phyloP scores from a whole-genome alignment of 352 stramenopile species.

The Phytophthora citricola region DNA sequence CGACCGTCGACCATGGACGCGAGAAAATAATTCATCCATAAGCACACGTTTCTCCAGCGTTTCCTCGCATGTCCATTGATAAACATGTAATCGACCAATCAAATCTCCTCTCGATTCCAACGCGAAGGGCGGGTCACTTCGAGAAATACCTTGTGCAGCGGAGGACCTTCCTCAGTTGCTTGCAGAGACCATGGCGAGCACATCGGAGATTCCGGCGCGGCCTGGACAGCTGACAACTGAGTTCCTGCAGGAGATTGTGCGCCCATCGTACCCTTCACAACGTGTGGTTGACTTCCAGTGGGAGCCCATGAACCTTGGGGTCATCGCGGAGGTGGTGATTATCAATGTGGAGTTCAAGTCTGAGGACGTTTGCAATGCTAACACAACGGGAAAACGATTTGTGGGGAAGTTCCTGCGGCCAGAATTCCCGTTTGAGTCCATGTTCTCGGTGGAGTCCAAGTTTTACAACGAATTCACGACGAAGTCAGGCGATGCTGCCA shows the following conservation, averaged over 20 bases:
- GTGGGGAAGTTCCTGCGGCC: constrained; percentile 82
- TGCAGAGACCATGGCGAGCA: constrained; percentile 19
- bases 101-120: constrained; percentile 10
- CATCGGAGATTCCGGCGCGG: constrained; percentile 32
- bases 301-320: constrained; percentile 73
- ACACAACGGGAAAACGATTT: constrained; percentile 37
- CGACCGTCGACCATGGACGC: too few species aligned
- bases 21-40: too few species aligned
- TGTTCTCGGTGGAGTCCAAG: constrained; percentile 81
- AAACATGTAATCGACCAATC: constrained; percentile 18
- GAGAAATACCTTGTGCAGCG: constrained; percentile 5
- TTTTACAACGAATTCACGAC: constrained; percentile 68
- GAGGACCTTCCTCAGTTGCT: not conserved
- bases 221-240: constrained; percentile 54
- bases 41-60: too few species aligned
- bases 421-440: constrained; percentile 82
- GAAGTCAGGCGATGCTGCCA: constrained; percentile 17
- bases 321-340: constrained; percentile 80
- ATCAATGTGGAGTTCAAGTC: constrained; percentile 45
- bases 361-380: not conserved
- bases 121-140: constrained; percentile 8
- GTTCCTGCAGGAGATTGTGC: constrained; percentile 61
- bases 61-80: too few species aligned
- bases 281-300: constrained; percentile 59
- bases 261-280: constrained; percentile 21